Evolutionary conservation across 352 stramenopile genomes (phyloP).

Genomic region (Peronosclerospora sorghi): DNA sequence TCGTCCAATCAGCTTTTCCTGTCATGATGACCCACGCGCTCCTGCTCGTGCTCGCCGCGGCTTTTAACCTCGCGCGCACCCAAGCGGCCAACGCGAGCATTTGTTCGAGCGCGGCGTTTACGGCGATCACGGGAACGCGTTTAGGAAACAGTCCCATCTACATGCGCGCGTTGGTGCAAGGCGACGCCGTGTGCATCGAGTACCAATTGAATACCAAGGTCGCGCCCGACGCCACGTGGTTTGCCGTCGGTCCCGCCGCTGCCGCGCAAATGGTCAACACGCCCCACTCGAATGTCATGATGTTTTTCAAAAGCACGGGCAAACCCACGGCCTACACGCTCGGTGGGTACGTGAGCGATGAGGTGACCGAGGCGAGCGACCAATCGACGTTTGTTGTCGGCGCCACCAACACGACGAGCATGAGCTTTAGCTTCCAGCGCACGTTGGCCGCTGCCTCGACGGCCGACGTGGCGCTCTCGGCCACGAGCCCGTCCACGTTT

Average conservation of each 20-base stretch:
- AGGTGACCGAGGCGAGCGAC: constrained; percentile 31
- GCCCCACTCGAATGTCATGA: constrained; percentile 56
- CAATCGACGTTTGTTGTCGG: constrained; percentile 31
- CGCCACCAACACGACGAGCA: constrained; percentile 22
- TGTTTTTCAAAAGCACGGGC: constrained; percentile 40
- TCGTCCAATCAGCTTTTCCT: too few relatives aligned
- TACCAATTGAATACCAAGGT: constrained; percentile 37
- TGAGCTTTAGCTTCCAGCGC: constrained; percentile 68
- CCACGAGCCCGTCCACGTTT: constrained; percentile 25
- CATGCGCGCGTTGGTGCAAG: constrained; percentile 45
- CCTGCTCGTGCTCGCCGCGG: too few relatives aligned
- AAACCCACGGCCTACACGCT: constrained; percentile 37
- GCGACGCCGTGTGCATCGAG: constrained; percentile 52
- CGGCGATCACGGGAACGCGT: constrained; percentile 24
- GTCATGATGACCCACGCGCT: constrained; percentile 8
- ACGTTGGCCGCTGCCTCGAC: constrained; percentile 33
- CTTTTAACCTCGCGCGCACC: constrained; percentile 8
- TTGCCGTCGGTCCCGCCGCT: constrained; percentile 43
- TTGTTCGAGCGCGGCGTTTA: constrained; percentile 44
- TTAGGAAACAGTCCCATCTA: constrained; percentile 52
- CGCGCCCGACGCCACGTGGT: constrained; percentile 34
- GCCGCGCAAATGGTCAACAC: constrained; percentile 52
- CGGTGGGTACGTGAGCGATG: constrained; percentile 33
- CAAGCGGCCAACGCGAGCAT: constrained; percentile 23
- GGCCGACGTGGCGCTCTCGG: constrained; percentile 38